phyloP scores from a whole-genome alignment of 2,329 filamentous ascomycete genomes.

The Phaeosphaeria sp. region DNA sequence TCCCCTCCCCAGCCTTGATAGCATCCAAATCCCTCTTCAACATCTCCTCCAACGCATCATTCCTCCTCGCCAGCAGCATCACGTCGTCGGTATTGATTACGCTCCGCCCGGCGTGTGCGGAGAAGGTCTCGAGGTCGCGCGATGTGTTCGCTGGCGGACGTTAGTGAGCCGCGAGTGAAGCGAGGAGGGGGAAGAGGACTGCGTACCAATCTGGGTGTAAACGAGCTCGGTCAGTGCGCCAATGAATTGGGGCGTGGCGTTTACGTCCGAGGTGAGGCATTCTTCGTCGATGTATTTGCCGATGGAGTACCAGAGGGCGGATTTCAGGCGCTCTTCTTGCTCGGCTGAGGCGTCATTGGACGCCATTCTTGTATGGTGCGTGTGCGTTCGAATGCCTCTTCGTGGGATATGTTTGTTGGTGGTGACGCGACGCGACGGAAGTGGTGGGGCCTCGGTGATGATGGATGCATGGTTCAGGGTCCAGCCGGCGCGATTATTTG shows the following conservation, averaged over 20 bases:
- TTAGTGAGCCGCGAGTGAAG: too few species aligned
- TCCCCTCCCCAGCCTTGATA: constrained; percentile 39
- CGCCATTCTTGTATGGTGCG: constrained; percentile 26
- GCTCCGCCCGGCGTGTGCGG: constrained; percentile 78
- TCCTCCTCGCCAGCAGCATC: constrained; percentile 82
- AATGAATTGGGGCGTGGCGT: constrained; percentile 92
- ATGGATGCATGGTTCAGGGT: background rate
- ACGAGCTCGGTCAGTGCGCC: constrained; percentile 78
- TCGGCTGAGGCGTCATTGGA: constrained; percentile 31
- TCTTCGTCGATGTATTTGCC: constrained; percentile 81
- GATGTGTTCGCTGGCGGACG: constrained; percentile 51
- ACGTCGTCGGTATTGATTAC: constrained; percentile 88
- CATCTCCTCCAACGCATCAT: constrained; percentile 81
- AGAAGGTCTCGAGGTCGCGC: constrained; percentile 66
- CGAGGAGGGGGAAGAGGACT: background rate
- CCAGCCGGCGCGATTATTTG: background rate
- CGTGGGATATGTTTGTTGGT: constrained; percentile 3
- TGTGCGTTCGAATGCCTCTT: background rate
- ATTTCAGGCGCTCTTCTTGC: constrained; percentile 51
- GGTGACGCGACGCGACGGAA: constrained; percentile 28
- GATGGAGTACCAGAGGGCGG: constrained; percentile 51
- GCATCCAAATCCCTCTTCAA: constrained; percentile 72
- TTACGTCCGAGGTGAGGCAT: constrained; percentile 73
- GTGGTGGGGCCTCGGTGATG: constrained; percentile 25
- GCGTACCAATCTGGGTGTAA: constrained; percentile 82